phyloP scores from a whole-genome alignment of 768 basidiomycete species.

The Boletus subparvulus region DNA sequence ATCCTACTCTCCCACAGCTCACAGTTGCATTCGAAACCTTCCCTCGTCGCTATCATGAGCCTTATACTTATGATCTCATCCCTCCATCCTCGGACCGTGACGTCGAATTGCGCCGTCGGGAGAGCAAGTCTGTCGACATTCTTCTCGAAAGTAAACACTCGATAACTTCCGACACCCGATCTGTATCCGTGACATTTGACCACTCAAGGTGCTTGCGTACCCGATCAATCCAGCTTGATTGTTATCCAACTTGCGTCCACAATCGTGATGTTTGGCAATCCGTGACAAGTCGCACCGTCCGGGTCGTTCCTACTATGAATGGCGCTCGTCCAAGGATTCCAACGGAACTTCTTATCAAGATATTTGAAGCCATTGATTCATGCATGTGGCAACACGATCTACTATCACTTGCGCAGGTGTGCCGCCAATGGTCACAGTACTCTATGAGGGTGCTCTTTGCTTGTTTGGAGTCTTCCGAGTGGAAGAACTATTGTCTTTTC shows the following conservation, averaged over 20 bases:
- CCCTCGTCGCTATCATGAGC: no score
- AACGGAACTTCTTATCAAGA: slow-evolving; percentile 1
- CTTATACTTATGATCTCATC: not conserved
- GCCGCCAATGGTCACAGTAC: slow-evolving; percentile 2
- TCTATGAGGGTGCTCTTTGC: not conserved
- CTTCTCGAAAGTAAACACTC: no score
- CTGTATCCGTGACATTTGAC: no score
- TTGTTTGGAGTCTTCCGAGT: not conserved
- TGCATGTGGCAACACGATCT: slow-evolving; percentile 2
- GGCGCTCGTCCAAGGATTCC: not conserved
- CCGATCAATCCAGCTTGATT: no score
- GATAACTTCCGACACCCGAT: no score
- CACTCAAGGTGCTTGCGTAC: no score
- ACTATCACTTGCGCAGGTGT: slow-evolving; percentile 7
- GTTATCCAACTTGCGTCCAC: no score
- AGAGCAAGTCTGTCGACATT: no score
- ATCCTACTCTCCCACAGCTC: not conserved
- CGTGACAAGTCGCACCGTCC: not conserved
- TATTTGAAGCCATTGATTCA: not conserved
- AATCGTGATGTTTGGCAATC: no score
- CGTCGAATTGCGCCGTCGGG: not conserved
- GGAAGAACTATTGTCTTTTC: not conserved
- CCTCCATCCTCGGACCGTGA: not conserved
- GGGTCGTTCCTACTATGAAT: not conserved
- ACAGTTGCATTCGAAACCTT: not conserved